Evolutionary conservation across 176 grass and related monocot genomes (phyloP).

Genomic region (Zea luxurians): DNA sequence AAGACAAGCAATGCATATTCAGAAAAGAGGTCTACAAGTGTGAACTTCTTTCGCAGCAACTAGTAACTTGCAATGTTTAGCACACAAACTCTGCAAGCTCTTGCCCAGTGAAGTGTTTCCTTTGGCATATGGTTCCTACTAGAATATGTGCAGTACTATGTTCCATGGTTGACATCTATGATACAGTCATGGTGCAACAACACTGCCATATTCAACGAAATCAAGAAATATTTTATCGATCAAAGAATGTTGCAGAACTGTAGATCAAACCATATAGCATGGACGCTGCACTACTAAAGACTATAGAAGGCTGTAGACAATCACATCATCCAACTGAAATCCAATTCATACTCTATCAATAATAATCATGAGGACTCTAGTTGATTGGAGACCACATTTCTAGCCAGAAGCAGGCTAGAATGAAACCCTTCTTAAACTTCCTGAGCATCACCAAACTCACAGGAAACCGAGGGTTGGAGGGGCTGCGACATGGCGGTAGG

Average conservation of each 20-base stretch:
- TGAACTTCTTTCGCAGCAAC: background rate
- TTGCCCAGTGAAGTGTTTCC: background rate
- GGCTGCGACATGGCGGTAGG: no score
- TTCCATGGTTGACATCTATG: background rate
- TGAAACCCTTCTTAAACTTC: slow-evolving; percentile 13
- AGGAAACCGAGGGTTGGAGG: background rate
- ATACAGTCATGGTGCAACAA: background rate
- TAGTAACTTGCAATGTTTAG: slow-evolving; percentile 9
- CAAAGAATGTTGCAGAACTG: background rate
- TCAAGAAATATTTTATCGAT: background rate
- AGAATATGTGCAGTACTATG: background rate
- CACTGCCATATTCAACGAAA: background rate
- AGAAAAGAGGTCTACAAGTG: background rate
- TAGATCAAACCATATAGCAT: background rate
- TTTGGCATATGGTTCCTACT: background rate
- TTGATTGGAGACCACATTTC: background rate
- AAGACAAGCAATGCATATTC: background rate
- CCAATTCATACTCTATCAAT: background rate
- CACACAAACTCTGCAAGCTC: slow-evolving; percentile 5
- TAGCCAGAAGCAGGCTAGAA: slow-evolving; percentile 13
- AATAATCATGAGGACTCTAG: background rate
- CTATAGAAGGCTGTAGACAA: background rate
- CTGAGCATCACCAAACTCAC: slow-evolving; percentile 24
- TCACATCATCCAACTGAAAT: slow-evolving; percentile 3
- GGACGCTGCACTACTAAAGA: background rate